These are phyloP conservation scores for Apiosordaria backusii DNA, from an alignment of 495 filamentous ascomycete species.

Conservation along the genomic window DNA sequence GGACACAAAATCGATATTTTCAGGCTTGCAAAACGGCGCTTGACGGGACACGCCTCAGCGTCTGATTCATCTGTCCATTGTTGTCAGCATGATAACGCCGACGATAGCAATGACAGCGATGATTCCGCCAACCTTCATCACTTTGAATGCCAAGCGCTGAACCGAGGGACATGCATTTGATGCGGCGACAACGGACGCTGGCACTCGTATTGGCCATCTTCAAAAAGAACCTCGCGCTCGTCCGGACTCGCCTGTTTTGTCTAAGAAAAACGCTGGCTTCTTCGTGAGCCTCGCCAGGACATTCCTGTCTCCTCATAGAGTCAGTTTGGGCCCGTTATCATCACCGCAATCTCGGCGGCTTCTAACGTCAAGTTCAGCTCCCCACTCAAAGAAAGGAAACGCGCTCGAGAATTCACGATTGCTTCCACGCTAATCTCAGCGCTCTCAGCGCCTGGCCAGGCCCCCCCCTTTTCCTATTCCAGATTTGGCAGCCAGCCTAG, in stretches of 20 bases:
- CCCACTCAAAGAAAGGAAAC: neutral
- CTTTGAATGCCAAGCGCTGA: neutral
- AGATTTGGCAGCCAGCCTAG: neutral
- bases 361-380: neutral
- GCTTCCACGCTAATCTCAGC: neutral
- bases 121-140: neutral
- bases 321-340: neutral
- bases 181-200: neutral
- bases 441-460: neutral
- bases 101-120: too few relatives aligned
- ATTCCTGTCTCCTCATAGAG: neutral
- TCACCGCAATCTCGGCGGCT: neutral
- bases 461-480: neutral
- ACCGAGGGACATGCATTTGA: neutral
- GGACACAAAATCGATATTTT: neutral
- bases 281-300: neutral
- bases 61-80: neutral
- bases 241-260: neutral
- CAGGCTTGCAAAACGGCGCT: neutral
- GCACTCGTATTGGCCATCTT: neutral
- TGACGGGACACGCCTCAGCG: neutral
- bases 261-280: neutral
- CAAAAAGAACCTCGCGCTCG: neutral
- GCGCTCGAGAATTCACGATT: neutral
- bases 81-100: neutral